These are phyloP conservation scores for Botrytis tulipae DNA, from an alignment of 2,329 filamentous ascomycete species.

Conservation along the genomic window DNA sequence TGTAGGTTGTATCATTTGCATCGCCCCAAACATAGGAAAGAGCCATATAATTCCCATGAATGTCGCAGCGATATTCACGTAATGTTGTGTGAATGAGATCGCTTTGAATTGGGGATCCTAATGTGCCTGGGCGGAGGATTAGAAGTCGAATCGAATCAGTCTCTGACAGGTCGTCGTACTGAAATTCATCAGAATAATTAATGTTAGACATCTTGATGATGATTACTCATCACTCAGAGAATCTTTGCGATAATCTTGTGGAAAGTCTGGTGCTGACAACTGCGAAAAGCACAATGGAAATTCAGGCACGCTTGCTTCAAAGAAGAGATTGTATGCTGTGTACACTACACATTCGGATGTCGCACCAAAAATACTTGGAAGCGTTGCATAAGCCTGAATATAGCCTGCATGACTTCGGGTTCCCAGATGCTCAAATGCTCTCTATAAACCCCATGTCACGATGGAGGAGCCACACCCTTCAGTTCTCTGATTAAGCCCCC, in stretches of 20 bases:
- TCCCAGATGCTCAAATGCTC: no score
- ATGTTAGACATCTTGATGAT: background rate
- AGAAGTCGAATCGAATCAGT: background rate
- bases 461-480: background rate
- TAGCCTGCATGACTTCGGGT: background rate
- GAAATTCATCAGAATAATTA: background rate
- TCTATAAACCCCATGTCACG: background rate
- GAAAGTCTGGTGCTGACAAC: background rate
- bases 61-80: background rate
- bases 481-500: background rate
- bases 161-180: background rate
- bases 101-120: background rate
- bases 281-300: background rate
- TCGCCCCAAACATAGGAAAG: conserved; percentile 10
- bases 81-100: background rate
- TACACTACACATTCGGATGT: background rate
- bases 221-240: background rate
- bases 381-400: background rate
- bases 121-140: background rate
- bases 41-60: background rate
- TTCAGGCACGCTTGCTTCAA: background rate
- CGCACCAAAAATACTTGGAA: background rate
- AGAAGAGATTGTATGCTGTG: background rate
- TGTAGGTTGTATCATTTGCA: background rate
- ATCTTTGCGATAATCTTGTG: no score